Evolutionary conservation across 768 basidiomycete species (phyloP).

Genomic region (Kwoniella heveanensis): DNA sequence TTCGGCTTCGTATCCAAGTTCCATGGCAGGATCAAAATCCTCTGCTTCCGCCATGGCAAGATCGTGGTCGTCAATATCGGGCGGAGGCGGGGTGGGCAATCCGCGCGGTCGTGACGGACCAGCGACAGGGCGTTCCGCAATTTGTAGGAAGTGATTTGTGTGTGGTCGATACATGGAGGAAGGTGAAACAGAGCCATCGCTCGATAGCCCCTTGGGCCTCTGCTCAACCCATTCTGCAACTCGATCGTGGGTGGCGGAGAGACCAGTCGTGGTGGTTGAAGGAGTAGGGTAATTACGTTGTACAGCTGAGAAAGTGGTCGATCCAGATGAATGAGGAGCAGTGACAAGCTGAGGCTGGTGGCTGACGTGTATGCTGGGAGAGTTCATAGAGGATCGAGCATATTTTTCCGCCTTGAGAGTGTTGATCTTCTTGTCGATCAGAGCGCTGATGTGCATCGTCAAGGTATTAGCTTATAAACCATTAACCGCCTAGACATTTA

Average conservation of each 20-base stretch:
- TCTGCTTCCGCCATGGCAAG: constrained; percentile 30
- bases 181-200: constrained; percentile 15
- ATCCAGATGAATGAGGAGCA: constrained; percentile 21
- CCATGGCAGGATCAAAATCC: neutral
- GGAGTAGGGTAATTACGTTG: constrained; percentile 10
- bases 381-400: neutral
- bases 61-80: constrained; percentile 29
- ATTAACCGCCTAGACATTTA: no score
- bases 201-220: constrained; percentile 19
- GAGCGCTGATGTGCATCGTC: constrained; percentile 11
- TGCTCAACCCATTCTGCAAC: constrained; percentile 7
- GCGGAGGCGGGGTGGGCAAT: neutral
- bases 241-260: neutral
- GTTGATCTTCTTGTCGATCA: constrained; percentile 28
- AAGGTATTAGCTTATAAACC: neutral
- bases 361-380: neutral
- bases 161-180: neutral
- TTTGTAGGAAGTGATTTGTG: neutral
- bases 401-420: constrained; percentile 22
- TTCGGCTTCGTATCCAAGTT: constrained; percentile 10
- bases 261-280: neutral
- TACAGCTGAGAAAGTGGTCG: constrained; percentile 1
- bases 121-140: constrained; percentile 1
- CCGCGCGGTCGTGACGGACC: constrained; percentile 13
- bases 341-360: neutral